These are phyloP conservation scores for Colletotrichum spaethianum DNA, from an alignment of 2,329 filamentous ascomycete species.

Conservation along the genomic window DNA sequence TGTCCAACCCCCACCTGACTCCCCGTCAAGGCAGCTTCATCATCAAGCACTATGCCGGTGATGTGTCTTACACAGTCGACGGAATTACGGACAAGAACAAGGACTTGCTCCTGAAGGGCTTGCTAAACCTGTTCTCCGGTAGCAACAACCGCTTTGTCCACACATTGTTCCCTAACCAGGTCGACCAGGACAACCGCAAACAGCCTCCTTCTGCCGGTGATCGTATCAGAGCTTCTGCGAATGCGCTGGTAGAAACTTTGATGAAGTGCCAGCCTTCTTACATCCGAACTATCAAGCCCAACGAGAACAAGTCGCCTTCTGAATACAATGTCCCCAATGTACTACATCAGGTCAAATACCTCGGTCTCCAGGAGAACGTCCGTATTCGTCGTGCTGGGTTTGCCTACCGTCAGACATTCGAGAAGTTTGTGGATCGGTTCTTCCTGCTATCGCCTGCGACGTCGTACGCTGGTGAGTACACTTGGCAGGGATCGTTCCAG, in stretches of 20 bases:
- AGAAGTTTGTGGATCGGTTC: constrained; percentile 98
- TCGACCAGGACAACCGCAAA: constrained; percentile 96
- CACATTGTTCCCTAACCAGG: constrained; percentile 89
- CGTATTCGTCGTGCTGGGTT: constrained; percentile 97
- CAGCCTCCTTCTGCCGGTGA: constrained; percentile 95
- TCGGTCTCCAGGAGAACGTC: constrained; percentile 99
- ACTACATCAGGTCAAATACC: constrained; percentile 98
- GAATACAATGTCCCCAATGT: constrained; percentile 96
- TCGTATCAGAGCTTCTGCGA: constrained; percentile 94
- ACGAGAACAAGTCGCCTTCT: constrained; percentile 96
- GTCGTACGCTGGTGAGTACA: constrained; percentile 97
- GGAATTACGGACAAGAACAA: constrained; percentile 99
- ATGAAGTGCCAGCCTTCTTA: constrained; percentile 99
- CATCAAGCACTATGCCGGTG: constrained; percentile 98
- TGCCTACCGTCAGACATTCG: constrained; percentile 95
- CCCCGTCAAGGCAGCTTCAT: constrained; percentile 96
- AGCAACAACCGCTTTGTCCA: constrained; percentile 91
- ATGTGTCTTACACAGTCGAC: constrained; percentile 93
- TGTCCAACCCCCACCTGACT: constrained; percentile 92
- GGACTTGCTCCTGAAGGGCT: constrained; percentile 94
- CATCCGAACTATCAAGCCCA: constrained; percentile 98
- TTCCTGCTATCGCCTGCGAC: constrained; percentile 95
- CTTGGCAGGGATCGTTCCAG: constrained; percentile 90
- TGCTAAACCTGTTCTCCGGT: constrained; percentile 87
- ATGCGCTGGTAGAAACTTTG: constrained; percentile 92